Conservation (phyloP, 169 alveolate species). For the Perkinsus marinus region DNA sequence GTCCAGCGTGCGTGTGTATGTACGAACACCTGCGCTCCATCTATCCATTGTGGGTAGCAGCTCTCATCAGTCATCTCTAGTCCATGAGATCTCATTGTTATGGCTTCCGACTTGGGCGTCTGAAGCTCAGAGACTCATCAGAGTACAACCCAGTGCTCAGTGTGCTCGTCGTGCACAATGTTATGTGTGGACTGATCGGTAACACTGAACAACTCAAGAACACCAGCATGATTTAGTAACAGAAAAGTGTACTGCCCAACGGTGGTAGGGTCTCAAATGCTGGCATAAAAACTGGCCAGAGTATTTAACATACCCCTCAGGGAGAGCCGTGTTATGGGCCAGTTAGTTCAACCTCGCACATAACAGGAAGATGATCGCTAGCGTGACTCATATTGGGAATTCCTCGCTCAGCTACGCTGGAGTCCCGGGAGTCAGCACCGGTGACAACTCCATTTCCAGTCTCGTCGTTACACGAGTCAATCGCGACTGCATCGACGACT, state of each 20-base stretch:
- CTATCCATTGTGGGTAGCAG: too few species aligned
- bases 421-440: neutral
- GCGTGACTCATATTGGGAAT: neutral
- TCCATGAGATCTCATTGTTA: too few species aligned
- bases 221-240: neutral
- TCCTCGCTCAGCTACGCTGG: neutral
- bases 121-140: too few species aligned
- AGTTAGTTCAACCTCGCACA: neutral
- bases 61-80: too few species aligned
- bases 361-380: neutral
- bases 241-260: neutral
- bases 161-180: too few species aligned
- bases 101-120: too few species aligned
- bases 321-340: neutral
- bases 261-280: neutral
- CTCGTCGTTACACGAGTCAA: neutral
- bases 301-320: too few species aligned
- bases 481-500: neutral
- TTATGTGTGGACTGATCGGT: too few species aligned
- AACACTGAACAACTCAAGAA: neutral
- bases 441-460: neutral
- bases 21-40: too few species aligned
- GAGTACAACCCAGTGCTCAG: too few species aligned
- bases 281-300: neutral
- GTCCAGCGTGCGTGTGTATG: too few species aligned